Evolutionary conservation across 495 filamentous ascomycete genomes (phyloP).

Genomic region (Evansstolkia leycettana): DNA sequence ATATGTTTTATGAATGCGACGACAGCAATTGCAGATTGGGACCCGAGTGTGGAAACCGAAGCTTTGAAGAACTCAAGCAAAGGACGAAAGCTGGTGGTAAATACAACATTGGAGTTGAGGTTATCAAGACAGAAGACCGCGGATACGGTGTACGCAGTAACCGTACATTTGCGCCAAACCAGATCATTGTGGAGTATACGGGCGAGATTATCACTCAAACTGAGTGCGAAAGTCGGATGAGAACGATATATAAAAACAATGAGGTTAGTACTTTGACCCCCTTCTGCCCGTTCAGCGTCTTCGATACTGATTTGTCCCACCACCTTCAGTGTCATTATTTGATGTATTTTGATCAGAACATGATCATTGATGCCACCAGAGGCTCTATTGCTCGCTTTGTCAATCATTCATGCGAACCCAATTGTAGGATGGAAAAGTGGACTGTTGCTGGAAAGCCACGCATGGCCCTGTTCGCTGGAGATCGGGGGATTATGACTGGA

Average conservation of each 20-base stretch:
- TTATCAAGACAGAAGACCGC: constrained; percentile 76
- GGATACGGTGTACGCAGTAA: constrained; percentile 88
- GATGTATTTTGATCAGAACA: constrained; percentile 96
- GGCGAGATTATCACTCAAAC: constrained; percentile 93
- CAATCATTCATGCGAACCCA: constrained; percentile 96
- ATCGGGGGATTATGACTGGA: constrained; percentile 77
- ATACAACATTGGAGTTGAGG: constrained; percentile 86
- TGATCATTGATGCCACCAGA: constrained; percentile 95
- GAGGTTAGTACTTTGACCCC: constrained; percentile 49
- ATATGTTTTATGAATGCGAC: constrained; percentile 97
- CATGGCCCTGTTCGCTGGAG: constrained; percentile 94
- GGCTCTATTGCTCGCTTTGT: constrained; percentile 95
- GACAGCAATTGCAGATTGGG: constrained; percentile 74
- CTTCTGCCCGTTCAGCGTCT: background rate
- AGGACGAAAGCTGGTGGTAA: constrained; percentile 66
- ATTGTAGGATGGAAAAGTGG: constrained; percentile 96
- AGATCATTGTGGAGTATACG: constrained; percentile 97
- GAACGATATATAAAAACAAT: constrained; percentile 79
- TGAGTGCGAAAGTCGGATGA: constrained; percentile 89
- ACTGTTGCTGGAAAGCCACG: constrained; percentile 88
- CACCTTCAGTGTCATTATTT: constrained; percentile 74
- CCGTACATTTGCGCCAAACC: constrained; percentile 72
- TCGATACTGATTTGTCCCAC: constrained; percentile 5
- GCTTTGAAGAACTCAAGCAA: constrained; percentile 67
- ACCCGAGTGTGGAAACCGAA: constrained; percentile 68